These are phyloP conservation scores for Xylaria sp. DNA, from an alignment of 2,329 filamentous ascomycete species.

Conservation along the genomic window DNA sequence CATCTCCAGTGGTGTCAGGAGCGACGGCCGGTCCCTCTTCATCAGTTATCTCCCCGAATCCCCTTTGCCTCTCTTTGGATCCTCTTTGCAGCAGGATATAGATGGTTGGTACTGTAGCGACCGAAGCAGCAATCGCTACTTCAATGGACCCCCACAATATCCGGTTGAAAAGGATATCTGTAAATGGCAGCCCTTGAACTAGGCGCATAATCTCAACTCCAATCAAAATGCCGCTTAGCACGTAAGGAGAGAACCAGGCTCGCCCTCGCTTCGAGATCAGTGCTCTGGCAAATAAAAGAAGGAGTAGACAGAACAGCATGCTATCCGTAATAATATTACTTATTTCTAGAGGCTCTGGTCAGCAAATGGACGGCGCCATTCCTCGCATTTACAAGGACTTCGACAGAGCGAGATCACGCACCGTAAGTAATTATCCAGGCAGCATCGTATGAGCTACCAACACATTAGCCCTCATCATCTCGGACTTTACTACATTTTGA, in stretches of 20 bases:
- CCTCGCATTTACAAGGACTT: background rate
- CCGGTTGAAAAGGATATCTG: conserved; percentile 11
- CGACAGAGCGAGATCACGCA: conserved; percentile 2
- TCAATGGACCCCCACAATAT: conserved; percentile 39
- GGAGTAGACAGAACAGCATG: conserved; percentile 29
- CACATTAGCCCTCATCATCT: background rate
- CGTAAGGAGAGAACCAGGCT: conserved; percentile 22
- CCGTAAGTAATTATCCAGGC: conserved; percentile 39
- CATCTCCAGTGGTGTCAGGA: background rate
- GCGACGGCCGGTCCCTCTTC: background rate
- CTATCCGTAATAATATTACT: conserved; percentile 34
- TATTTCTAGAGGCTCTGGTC: conserved; percentile 29
- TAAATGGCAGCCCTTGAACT: conserved; percentile 17
- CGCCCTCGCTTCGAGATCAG: conserved; percentile 14
- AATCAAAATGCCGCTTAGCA: conserved; percentile 28
- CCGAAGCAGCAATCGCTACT: conserved; percentile 28
- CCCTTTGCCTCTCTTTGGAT: background rate
- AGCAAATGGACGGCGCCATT: background rate
- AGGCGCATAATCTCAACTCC: conserved; percentile 36
- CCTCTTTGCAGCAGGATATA: conserved; percentile 27
- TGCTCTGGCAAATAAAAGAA: conserved; percentile 29
- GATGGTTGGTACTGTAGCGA: conserved; percentile 35
- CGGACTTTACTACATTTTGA: background rate
- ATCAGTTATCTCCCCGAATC: background rate
- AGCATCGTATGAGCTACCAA: conserved; percentile 19